Evolutionary conservation across 2,329 filamentous ascomycete species (phyloP).

Genomic region (Pyricularia grisea): DNA sequence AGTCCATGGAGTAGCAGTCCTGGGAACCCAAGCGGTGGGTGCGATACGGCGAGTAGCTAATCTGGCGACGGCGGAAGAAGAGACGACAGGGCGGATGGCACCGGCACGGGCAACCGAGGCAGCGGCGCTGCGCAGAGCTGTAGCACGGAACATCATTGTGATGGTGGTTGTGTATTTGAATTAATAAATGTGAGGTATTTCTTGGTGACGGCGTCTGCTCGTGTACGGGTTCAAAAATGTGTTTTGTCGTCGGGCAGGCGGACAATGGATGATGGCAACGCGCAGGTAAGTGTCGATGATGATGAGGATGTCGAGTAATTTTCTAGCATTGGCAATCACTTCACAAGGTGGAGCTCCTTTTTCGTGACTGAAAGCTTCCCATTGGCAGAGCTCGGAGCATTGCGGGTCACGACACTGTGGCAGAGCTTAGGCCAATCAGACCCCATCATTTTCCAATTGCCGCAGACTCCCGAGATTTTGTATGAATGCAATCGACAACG

Average conservation of each 20-base stretch:
- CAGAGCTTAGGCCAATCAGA: conserved; percentile 4
- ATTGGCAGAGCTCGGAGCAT: not conserved
- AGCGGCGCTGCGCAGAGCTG: conserved; percentile 52
- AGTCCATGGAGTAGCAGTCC: conserved; percentile 48
- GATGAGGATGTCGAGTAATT: conserved; percentile 4
- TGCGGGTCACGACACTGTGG: not conserved
- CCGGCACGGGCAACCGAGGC: conserved; percentile 51
- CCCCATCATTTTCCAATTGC: conserved; percentile 4
- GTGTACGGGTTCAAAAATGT: conserved; percentile 12
- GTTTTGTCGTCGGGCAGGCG: conserved; percentile 4
- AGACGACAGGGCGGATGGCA: conserved; percentile 42
- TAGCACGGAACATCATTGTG: conserved; percentile 76
- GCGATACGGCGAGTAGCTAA: conserved; percentile 43
- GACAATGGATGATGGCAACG: not conserved
- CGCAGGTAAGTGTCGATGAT: conserved; percentile 1
- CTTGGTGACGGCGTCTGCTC: not conserved
- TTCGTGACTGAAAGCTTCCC: not conserved
- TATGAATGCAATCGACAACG: conserved; percentile 1
- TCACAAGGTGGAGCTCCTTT: not conserved
- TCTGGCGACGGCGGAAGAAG: conserved; percentile 49
- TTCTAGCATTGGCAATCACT: conserved; percentile 2
- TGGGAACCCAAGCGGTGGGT: conserved; percentile 39
- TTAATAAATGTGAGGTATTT: not conserved
- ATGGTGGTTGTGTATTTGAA: not conserved
- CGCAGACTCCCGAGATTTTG: conserved; percentile 2